A percentile compares a stretch with the other conserved stretches of the same genome.
Evolutionary conservation across 2,329 filamentous ascomycete species (phyloP).

Genomic region (Neopestalotiopsis sp.): DNA sequence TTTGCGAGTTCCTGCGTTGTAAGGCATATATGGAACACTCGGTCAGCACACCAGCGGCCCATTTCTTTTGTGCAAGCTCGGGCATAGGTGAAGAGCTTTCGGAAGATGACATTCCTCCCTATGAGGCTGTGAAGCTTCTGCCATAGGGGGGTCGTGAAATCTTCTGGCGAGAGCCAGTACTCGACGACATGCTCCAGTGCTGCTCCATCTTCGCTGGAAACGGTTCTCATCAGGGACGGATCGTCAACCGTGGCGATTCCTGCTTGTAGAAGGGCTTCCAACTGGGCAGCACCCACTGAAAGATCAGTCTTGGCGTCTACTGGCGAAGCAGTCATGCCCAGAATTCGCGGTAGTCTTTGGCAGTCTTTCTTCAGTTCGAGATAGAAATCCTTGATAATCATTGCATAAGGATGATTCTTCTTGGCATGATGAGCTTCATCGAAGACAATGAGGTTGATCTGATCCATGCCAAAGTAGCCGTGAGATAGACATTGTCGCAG

Average conservation of each 20-base stretch:
- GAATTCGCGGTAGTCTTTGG: conserved; percentile 71
- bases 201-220: conserved; percentile 22
- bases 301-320: conserved; percentile 84
- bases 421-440: conserved; percentile 98
- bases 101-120: conserved; percentile 51
- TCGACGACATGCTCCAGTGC: conserved; percentile 59
- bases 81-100: conserved; percentile 64
- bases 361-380: conserved; percentile 48
- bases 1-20: conserved; percentile 66
- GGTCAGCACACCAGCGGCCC: conserved; percentile 85
- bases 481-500: conserved; percentile 79
- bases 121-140: conserved; percentile 55
- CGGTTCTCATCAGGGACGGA: conserved; percentile 60
- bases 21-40: conserved; percentile 77
- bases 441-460: conserved; percentile 90
- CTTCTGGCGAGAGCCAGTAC: conserved; percentile 51
- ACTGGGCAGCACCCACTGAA: conserved; percentile 68
- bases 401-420: conserved; percentile 88
- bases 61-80: conserved; percentile 67
- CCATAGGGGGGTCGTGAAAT: conserved; percentile 71
- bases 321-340: conserved; percentile 97
- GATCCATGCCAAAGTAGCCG: conserved; percentile 78
- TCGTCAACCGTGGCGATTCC: conserved; percentile 77
- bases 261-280: conserved; percentile 80
- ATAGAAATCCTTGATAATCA: conserved; percentile 90